A percentile compares a stretch with the other conserved stretches of the same genome.
Evolutionary conservation across 768 basidiomycete species (phyloP).

Genomic region (Royoungia palumana): DNA sequence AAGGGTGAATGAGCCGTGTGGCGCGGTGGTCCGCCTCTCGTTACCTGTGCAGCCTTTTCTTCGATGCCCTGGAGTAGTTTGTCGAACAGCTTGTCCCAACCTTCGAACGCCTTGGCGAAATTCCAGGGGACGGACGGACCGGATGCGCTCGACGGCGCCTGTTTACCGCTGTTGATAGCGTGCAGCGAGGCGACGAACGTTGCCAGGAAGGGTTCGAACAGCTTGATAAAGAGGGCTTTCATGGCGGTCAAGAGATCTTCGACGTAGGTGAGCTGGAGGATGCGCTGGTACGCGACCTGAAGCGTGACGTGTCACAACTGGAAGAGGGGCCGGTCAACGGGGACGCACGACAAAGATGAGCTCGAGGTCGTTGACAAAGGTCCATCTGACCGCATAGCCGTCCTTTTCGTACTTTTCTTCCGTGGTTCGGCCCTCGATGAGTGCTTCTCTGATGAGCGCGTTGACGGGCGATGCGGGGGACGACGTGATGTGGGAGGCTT

Average conservation of each 20-base stretch:
- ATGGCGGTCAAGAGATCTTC: slow-evolving; percentile 80
- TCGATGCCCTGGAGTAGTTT: slow-evolving; percentile 71
- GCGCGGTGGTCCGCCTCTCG: slow-evolving; percentile 1
- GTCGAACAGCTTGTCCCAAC: slow-evolving; percentile 82
- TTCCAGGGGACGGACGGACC: slow-evolving; percentile 53
- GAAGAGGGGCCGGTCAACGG: neutral
- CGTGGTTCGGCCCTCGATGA: slow-evolving; percentile 84
- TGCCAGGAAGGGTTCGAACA: slow-evolving; percentile 80
- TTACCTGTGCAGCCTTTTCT: slow-evolving; percentile 67
- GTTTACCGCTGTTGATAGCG: slow-evolving; percentile 48
- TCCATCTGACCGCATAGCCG: slow-evolving; percentile 92
- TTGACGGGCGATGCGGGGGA: slow-evolving; percentile 82
- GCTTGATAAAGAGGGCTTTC: slow-evolving; percentile 81
- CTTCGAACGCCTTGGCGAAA: slow-evolving; percentile 65
- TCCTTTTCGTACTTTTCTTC: slow-evolving; percentile 90
- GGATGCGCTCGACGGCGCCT: slow-evolving; percentile 29
- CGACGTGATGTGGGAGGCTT: slow-evolving; percentile 63
- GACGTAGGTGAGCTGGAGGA: slow-evolving; percentile 91
- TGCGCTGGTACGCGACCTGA: slow-evolving; percentile 94
- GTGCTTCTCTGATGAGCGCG: slow-evolving; percentile 81
- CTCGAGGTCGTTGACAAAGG: slow-evolving; percentile 91
- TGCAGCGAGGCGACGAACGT: slow-evolving; percentile 84
- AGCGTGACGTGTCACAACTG: neutral
- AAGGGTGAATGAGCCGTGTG: neutral
- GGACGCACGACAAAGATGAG: slow-evolving; percentile 89